Percentiles rank a stretch among this genome's conserved stretches.
Evolutionary conservation across 768 basidiomycete genomes (phyloP).

Genomic region (Naematelia aurantialba): DNA sequence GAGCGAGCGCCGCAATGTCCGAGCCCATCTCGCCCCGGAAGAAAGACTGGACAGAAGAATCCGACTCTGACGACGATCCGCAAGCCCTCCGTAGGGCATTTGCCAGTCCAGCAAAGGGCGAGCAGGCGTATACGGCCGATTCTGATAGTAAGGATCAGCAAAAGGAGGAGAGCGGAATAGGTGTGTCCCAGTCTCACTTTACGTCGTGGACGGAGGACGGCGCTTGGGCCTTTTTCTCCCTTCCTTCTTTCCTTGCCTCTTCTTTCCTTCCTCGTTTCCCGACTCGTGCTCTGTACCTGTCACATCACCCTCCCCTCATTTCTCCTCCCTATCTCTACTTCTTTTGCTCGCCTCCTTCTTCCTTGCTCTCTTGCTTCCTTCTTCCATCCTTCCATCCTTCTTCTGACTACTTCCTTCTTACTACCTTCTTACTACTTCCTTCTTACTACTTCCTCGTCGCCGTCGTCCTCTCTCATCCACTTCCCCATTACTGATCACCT

Average conservation of each 20-base stretch:
- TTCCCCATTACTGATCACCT: too few species aligned
- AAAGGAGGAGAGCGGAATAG: neutral
- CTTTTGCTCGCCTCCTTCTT: conserved; percentile 1
- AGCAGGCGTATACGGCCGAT: too few species aligned
- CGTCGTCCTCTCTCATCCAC: too few species aligned
- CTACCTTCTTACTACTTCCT: too few species aligned
- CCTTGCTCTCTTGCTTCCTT: neutral
- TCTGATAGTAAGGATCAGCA: neutral
- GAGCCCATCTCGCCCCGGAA: neutral
- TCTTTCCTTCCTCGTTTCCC: neutral
- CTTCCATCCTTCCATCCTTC: conserved; percentile 1
- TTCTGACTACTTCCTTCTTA: too few species aligned
- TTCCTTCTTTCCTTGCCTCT: neutral
- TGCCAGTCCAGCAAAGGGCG: conserved; percentile 1
- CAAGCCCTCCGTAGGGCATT: conserved; percentile 1
- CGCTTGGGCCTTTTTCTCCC: neutral
- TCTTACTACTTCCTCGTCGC: too few species aligned
- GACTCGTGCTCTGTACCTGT: neutral
- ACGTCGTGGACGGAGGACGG: neutral
- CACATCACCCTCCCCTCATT: too few species aligned
- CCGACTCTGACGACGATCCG: conserved; percentile 11
- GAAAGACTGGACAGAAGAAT: conserved; percentile 18
- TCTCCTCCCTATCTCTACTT: too few species aligned
- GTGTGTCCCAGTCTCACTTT: neutral
- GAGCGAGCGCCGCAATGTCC: too few species aligned